Percentiles rank a stretch among this genome's conserved stretches.
phyloP scores from a whole-genome alignment of 2,329 filamentous ascomycete species.

The Claviceps spartinae region DNA sequence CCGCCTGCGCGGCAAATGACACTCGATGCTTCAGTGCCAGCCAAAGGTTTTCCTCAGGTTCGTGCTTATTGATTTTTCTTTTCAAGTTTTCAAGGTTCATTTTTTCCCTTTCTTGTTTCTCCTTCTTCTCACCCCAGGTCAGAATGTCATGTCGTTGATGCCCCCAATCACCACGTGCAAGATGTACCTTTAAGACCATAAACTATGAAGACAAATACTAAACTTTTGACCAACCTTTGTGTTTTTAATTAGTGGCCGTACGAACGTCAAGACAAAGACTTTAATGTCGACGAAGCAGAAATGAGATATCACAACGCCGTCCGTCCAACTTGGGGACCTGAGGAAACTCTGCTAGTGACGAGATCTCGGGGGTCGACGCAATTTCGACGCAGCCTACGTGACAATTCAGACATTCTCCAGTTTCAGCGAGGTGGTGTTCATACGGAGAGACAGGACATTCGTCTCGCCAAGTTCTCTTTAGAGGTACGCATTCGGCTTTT shows the following conservation, averaged over 20 bases:
- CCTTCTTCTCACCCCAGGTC: slow-evolving; percentile 1
- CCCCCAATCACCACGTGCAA: not conserved
- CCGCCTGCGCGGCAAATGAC: slow-evolving; percentile 44
- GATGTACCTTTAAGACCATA: not conserved
- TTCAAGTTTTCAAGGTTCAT: not conserved
- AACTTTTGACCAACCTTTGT: slow-evolving; percentile 7
- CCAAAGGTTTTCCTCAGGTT: slow-evolving; percentile 75
- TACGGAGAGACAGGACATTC: slow-evolving; percentile 49
- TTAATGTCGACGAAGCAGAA: slow-evolving; percentile 50
- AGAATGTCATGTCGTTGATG: slow-evolving; percentile 10
- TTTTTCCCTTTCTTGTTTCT: no score
- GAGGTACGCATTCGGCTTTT: slow-evolving; percentile 25
- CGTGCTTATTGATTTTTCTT: slow-evolving; percentile 35
- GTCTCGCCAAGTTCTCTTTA: slow-evolving; percentile 48
- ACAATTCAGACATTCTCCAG: slow-evolving; percentile 17
- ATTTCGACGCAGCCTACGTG: slow-evolving; percentile 14
- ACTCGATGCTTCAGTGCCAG: slow-evolving; percentile 34
- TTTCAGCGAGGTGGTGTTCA: slow-evolving; percentile 35
- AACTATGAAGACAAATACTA: slow-evolving; percentile 26
- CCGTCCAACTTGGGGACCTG: slow-evolving; percentile 67
- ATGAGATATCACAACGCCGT: slow-evolving; percentile 57
- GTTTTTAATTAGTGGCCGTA: slow-evolving; percentile 62
- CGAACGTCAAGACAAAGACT: slow-evolving; percentile 60
- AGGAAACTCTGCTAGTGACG: slow-evolving; percentile 56
- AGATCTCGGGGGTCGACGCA: slow-evolving; percentile 26